phyloP scores from a whole-genome alignment of 1,284 basidiomycete genomes.

The Afroboletus lepidellus region DNA sequence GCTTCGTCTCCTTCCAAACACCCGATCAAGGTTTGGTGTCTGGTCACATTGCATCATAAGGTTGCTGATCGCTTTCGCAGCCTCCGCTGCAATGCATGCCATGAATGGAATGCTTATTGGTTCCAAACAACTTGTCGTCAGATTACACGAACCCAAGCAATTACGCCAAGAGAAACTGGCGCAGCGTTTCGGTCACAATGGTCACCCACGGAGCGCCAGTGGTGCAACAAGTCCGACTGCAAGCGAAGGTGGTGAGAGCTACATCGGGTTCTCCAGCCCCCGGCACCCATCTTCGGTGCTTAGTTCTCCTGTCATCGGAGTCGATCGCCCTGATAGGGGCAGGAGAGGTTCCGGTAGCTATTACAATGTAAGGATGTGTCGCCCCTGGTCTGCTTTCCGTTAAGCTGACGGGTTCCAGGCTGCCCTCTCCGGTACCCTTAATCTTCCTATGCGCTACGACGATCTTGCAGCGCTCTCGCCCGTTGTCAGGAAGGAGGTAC shows the following conservation, averaged over 20 bases:
- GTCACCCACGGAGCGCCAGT: conserved; percentile 72
- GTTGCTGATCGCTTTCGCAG: conserved; percentile 36
- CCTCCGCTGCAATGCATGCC: conserved; percentile 65
- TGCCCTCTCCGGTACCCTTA: conserved; percentile 72
- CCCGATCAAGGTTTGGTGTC: conserved; percentile 73
- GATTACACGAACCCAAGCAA: conserved; percentile 88
- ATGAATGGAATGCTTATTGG: conserved; percentile 79
- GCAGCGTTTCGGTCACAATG: conserved; percentile 70
- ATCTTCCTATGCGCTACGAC: conserved; percentile 78
- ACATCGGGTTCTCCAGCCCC: conserved; percentile 70
- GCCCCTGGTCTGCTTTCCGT: not conserved
- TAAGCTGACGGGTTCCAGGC: conserved; percentile 45
- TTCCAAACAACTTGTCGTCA: conserved; percentile 77
- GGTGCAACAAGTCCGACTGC: conserved; percentile 79
- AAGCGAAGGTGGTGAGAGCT: conserved; percentile 76
- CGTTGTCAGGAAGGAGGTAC: conserved; percentile 79
- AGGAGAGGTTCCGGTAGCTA: conserved; percentile 80
- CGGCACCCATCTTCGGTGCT: conserved; percentile 50
- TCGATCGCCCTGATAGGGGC: conserved; percentile 59
- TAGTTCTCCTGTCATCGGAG: conserved; percentile 52
- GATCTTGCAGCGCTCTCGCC: conserved; percentile 77
- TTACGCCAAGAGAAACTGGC: conserved; percentile 85
- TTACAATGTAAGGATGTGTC: conserved; percentile 56
- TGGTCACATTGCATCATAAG: not conserved
- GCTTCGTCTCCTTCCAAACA: conserved; percentile 89